Percentiles rank a stretch among this genome's conserved stretches.
Conservation (phyloP, 352 stramenopile species). For the Pythium aquatile region DNA sequence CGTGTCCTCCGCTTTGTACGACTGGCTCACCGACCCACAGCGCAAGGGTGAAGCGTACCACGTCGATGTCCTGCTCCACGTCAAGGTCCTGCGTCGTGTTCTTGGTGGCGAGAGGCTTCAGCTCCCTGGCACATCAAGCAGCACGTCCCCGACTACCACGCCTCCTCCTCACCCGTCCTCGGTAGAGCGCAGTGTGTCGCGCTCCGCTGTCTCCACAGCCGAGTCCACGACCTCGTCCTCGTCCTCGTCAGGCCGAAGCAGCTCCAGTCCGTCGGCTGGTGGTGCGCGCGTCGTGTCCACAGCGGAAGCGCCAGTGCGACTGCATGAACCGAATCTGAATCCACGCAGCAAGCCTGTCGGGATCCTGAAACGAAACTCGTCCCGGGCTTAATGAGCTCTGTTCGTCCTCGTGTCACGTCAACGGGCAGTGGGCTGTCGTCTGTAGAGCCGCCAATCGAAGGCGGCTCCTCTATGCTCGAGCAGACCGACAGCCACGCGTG, state of each 20-base stretch:
- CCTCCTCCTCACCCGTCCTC: background rate
- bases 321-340: conserved; percentile 31
- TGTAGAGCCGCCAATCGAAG: conserved; percentile 11
- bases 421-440: background rate
- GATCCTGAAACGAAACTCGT: conserved; percentile 44
- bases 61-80: conserved; percentile 47
- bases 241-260: conserved; percentile 17
- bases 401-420: background rate
- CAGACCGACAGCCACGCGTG: background rate
- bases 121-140: conserved; percentile 17
- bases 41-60: conserved; percentile 66
- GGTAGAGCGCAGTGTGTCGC: background rate
- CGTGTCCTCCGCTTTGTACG: conserved; percentile 62
- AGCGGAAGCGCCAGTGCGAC: conserved; percentile 22
- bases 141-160: conserved; percentile 2
- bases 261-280: conserved; percentile 10
- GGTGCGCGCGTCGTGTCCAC: conserved; percentile 26
- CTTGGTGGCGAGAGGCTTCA: conserved; percentile 30
- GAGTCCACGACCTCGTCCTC: conserved; percentile 25
- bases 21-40: conserved; percentile 59
- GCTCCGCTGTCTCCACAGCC: background rate
- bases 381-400: background rate
- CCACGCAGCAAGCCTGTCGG: conserved; percentile 47
- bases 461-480: background rate
- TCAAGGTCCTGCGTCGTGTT: conserved; percentile 43